A percentile compares a stretch with the other conserved stretches of the same genome.
Evolutionary conservation across 2,329 filamentous ascomycete species (phyloP).

Genomic region (Delphinella strobiligena): DNA sequence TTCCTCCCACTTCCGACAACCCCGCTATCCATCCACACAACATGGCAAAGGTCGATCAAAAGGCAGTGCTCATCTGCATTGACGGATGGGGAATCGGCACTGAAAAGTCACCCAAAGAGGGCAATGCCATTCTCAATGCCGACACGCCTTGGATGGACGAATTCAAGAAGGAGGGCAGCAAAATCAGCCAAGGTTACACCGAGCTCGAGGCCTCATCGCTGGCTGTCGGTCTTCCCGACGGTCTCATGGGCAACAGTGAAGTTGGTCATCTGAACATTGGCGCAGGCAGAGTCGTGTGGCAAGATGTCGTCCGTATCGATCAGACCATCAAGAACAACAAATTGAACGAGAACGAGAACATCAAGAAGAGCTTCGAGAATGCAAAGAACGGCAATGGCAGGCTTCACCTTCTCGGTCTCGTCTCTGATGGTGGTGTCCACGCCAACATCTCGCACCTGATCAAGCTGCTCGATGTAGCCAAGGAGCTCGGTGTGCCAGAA

Average conservation of each 20-base stretch:
- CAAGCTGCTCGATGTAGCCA: constrained; percentile 76
- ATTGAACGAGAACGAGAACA: constrained; percentile 61
- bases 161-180: constrained; percentile 54
- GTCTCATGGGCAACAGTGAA: constrained; percentile 97
- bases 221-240: constrained; percentile 89
- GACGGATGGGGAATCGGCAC: constrained; percentile 93
- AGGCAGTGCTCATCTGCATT: constrained; percentile 78
- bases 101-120: constrained; percentile 68
- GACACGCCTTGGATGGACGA: constrained; percentile 91
- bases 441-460: constrained; percentile 91
- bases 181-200: constrained; percentile 71
- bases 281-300: constrained; percentile 94
- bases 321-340: constrained; percentile 78
- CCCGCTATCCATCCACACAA: not conserved
- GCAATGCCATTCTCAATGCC: constrained; percentile 90
- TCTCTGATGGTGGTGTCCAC: constrained; percentile 95
- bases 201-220: constrained; percentile 92
- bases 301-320: constrained; percentile 84
- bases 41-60: constrained; percentile 58
- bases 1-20: not conserved
- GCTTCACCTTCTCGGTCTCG: constrained; percentile 80
- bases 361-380: constrained; percentile 64
- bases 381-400: constrained; percentile 84
- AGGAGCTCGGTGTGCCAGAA: constrained; percentile 73
- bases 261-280: constrained; percentile 98